A percentile compares a stretch with the other conserved stretches of the same genome.
These are phyloP conservation scores for Pleurotus cornucopiae DNA, from an alignment of 768 basidiomycete species.

Conservation along the genomic window DNA sequence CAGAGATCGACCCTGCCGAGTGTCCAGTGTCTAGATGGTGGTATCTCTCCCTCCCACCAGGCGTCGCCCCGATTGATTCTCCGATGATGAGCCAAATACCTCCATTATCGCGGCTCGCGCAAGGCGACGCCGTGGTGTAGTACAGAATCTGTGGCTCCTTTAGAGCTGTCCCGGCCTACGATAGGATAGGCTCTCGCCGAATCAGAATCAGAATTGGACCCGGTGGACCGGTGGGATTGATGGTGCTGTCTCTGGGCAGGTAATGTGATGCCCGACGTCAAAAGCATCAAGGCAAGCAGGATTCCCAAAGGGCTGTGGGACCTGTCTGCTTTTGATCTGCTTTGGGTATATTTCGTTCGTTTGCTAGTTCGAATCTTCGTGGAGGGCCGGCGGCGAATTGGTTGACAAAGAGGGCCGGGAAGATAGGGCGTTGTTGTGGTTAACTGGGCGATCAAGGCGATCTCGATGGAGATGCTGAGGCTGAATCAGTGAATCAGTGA, in stretches of 20 bases:
- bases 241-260: neutral
- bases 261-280: neutral
- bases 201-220: neutral
- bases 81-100: neutral
- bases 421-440: too few relatives aligned
- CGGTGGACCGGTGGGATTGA: conserved; percentile 1
- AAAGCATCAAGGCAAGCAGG: neutral
- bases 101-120: neutral
- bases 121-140: neutral
- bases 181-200: neutral
- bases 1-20: neutral
- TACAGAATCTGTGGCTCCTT: neutral
- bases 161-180: neutral
- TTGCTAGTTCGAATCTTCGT: neutral
- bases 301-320: too few relatives aligned
- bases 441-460: neutral
- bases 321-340: too few relatives aligned
- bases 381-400: conserved; percentile 7
- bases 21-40: neutral
- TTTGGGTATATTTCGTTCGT: neutral
- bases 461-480: neutral
- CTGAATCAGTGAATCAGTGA: neutral
- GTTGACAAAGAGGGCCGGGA: neutral
- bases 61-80: conserved; percentile 8
- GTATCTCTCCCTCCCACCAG: neutral